A percentile compares a stretch with the other conserved stretches of the same genome.
Evolutionary conservation across 1,284 basidiomycete genomes (phyloP).

Genomic region (Pisolithus thermaeus): DNA sequence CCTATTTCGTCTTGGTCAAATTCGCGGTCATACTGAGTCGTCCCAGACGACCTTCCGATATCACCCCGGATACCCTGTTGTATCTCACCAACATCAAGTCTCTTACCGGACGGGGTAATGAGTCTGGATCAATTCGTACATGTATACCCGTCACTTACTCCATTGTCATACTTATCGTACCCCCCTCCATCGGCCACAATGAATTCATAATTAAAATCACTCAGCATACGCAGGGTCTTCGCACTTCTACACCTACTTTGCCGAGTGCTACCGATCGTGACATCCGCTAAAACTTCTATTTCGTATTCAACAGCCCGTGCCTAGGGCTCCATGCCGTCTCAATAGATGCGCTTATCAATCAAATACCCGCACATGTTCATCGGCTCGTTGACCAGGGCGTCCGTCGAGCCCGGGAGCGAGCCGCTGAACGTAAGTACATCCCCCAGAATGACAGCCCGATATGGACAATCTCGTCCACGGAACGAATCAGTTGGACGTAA

Average conservation of each 20-base stretch:
- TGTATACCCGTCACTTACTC: conserved; percentile 1
- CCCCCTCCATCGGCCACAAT: conserved; percentile 16
- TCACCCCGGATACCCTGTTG: conserved; percentile 23
- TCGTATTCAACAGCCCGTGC: conserved; percentile 18
- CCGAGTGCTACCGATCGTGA: conserved; percentile 19
- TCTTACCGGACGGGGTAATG: conserved; percentile 2
- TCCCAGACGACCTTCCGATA: conserved; percentile 7
- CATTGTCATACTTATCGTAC: conserved; percentile 6
- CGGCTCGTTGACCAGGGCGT: conserved; percentile 9
- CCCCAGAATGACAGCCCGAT: conserved; percentile 19
- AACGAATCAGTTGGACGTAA: conserved; percentile 21
- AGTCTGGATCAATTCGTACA: conserved; percentile 7
- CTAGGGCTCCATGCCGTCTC: conserved; percentile 12
- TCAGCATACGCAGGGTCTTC: conserved; percentile 14
- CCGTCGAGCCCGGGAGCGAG: conserved; percentile 29
- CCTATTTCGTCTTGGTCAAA: conserved; percentile 8
- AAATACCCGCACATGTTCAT: conserved; percentile 5
- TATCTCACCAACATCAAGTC: background rate
- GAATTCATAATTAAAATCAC: conserved; percentile 16
- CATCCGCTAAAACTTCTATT: conserved; percentile 25
- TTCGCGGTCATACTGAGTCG: conserved; percentile 8
- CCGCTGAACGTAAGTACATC: conserved; percentile 27
- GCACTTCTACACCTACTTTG: conserved; percentile 4
- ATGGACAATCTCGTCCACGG: conserved; percentile 15
- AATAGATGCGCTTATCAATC: conserved; percentile 20